Conservation (phyloP, 768 basidiomycete genomes). For the Clathrus columnatus region DNA sequence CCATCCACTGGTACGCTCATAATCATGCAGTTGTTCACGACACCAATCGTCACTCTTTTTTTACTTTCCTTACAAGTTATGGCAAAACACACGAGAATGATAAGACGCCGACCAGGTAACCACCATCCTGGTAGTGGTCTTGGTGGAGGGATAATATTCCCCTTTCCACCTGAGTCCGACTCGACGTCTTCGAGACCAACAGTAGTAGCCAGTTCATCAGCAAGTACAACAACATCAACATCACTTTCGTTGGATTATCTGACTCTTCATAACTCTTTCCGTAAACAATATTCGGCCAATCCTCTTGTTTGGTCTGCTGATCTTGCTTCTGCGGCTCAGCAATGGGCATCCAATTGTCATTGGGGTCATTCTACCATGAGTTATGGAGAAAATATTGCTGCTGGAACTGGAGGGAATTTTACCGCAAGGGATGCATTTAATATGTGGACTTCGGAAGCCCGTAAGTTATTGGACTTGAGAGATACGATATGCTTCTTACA, state of each 20-base stretch:
- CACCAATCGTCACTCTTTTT: too few relatives aligned
- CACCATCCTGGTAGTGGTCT: too few relatives aligned
- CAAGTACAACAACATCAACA: too few relatives aligned
- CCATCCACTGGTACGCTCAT: too few relatives aligned
- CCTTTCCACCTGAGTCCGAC: too few relatives aligned
- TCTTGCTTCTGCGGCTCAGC: constrained; percentile 38
- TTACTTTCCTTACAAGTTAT: too few relatives aligned
- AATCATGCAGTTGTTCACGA: too few relatives aligned
- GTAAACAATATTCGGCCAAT: constrained; percentile 33
- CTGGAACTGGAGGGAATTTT: constrained; percentile 39
- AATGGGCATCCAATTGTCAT: constrained; percentile 43
- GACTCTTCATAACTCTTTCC: constrained; percentile 38
- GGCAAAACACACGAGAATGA: too few relatives aligned
- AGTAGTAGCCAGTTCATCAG: too few relatives aligned
- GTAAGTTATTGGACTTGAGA: constrained; percentile 25
- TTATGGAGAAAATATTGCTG: constrained; percentile 47
- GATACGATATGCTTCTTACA: background rate
- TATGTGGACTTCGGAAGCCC: constrained; percentile 40
- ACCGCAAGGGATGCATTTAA: constrained; percentile 32
- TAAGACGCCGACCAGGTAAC: too few relatives aligned
- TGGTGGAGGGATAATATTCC: too few relatives aligned
- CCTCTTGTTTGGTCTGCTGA: constrained; percentile 40
- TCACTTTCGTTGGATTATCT: constrained; percentile 25
- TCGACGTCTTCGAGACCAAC: too few relatives aligned
- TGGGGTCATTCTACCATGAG: constrained; percentile 41